A percentile compares a stretch with the other conserved stretches of the same genome.
phyloP scores from a whole-genome alignment of 371 early-diverging fungal species.

The Sporodiniella umbellata region DNA sequence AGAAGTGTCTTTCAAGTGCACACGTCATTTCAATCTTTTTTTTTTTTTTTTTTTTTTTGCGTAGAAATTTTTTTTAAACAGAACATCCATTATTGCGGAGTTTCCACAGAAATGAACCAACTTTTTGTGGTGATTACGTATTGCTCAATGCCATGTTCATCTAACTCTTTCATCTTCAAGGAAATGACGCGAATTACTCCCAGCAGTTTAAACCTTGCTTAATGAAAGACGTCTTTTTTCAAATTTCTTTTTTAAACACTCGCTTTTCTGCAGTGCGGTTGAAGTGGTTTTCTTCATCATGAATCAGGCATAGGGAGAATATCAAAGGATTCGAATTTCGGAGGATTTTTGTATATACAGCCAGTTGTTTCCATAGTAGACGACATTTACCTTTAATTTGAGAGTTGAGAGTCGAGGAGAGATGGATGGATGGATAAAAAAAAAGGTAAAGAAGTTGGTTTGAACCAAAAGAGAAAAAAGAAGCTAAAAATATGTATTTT shows the following conservation, averaged over 20 bases:
- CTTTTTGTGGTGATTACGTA: not conserved
- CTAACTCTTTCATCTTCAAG: not conserved
- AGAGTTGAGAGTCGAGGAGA: not conserved
- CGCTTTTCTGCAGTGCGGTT: not conserved
- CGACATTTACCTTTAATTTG: slow-evolving; percentile 20
- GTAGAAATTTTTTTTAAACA: not conserved
- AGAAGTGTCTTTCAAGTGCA: too few species aligned
- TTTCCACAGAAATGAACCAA: not conserved
- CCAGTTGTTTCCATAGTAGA: slow-evolving; percentile 18
- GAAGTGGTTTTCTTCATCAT: not conserved
- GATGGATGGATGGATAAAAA: slow-evolving; percentile 1
- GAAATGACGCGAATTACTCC: not conserved
- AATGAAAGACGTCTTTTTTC: too few species aligned
- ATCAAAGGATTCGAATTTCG: not conserved
- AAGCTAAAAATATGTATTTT: not conserved
- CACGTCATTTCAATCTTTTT: not conserved
- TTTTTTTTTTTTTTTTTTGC: not conserved
- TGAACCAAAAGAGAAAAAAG: not conserved
- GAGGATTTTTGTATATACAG: slow-evolving; percentile 2
- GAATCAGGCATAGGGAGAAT: slow-evolving; percentile 1
- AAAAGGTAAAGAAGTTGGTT: not conserved
- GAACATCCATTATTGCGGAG: not conserved
- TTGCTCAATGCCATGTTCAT: not conserved
- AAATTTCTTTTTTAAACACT: not conserved
- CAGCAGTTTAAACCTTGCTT: not conserved